Base-by-base conservation (phyloP, 495 filamentous ascomycete genomes). In the Podospora australis region DNA sequence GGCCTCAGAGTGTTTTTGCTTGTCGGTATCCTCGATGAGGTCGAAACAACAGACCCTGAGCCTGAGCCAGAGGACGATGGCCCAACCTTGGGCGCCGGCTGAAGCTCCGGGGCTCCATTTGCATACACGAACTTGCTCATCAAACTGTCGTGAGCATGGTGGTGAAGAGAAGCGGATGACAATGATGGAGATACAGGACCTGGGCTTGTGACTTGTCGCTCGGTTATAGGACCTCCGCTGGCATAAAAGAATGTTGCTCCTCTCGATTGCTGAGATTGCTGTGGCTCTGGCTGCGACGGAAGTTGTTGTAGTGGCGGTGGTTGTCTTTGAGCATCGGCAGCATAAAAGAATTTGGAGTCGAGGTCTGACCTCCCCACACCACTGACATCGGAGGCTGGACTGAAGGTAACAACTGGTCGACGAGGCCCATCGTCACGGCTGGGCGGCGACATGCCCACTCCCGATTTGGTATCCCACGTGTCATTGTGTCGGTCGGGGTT, bases 111-210 rank as follows among this genome's bases (percentile, higher is more conserved):
- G 36, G 68, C 63, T 36, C 78, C 70, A 60, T 83, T 77, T 68
- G 84, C 77, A 80, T 92, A 65, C 79, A 97, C 62, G 82, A 97
- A 75, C 86, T 96, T 73, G 75, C 63, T 72, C 32, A 56, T 40
- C 23, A 65, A 44, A 40, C 29, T 57, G 28, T 65, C 68, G 45
- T 65, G 67, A 34, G 55, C 54, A 36, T 43, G 20, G 2, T 43
- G 40, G 40, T 21, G 20, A 13, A 16, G 10, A 16, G 56, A 48
- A 16, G 48, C 59, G 4, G 62, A 60, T 11, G 62, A 55, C 19
- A 66, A 36, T 41, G 60, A 51, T 3, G 70, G 70, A 2, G 67
- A 59, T 34, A 69, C 57, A 3, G 64, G 43, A 21, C 59, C 55
- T 1, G 60, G 58, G 10, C 53, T 43, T 24, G 56, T 19, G 38